Evolutionary conservation across 1,284 basidiomycete genomes (phyloP).

Genomic region (Mycosarcoma mackinlayi): DNA sequence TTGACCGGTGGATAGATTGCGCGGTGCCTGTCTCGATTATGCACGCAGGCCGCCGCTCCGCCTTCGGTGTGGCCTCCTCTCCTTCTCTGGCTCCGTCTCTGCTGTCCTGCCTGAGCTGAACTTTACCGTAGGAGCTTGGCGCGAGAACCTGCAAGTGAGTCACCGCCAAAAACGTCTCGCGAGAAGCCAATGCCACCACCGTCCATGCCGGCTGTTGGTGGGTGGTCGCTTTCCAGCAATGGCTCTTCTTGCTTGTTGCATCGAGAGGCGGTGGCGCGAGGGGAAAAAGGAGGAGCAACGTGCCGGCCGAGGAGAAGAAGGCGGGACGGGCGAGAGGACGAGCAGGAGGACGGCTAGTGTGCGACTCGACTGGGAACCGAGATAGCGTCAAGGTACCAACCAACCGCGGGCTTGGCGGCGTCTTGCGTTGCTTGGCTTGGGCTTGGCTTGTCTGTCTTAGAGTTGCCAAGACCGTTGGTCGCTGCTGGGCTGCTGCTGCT

Average conservation of each 20-base stretch:
- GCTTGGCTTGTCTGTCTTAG: neutral
- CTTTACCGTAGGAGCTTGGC: neutral
- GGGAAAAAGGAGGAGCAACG: no score
- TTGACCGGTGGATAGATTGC: conserved; percentile 13
- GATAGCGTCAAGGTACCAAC: neutral
- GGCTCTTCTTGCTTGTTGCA: no score
- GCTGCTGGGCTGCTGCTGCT: neutral
- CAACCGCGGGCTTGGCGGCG: conserved; percentile 13
- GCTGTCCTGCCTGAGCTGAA: neutral
- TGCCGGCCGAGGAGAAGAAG: no score
- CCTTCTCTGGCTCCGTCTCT: neutral
- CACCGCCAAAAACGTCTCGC: no score
- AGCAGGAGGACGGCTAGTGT: no score
- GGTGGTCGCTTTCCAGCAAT: no score
- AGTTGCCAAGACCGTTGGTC: neutral
- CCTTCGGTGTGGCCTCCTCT: conserved; percentile 6
- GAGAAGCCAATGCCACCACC: no score
- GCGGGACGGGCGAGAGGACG: no score
- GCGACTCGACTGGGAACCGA: no score
- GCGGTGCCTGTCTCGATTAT: conserved; percentile 12
- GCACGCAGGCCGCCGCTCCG: conserved; percentile 34
- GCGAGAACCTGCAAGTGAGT: no score
- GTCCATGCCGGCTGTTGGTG: no score
- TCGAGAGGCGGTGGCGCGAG: no score
- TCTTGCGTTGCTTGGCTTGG: conserved; percentile 7